Conservation (phyloP, 306 rosid genomes). For the Citrullus mucosospermus region DNA sequence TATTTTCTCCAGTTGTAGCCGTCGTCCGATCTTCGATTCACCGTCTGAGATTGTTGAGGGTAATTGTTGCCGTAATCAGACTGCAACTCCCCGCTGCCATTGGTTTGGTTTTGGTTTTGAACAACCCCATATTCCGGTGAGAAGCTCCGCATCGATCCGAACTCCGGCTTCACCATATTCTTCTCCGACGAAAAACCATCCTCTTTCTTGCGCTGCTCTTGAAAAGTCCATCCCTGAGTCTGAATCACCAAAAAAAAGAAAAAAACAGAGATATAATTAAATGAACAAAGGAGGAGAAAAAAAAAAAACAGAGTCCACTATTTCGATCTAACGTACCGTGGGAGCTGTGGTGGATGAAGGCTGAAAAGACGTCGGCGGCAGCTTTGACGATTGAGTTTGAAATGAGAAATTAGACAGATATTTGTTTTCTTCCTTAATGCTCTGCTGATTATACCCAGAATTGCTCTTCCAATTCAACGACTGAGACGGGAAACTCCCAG, state of each 20-base stretch:
- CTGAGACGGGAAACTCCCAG: slow-evolving; percentile 56
- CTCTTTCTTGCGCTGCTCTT: slow-evolving; percentile 34
- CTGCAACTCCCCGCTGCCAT: slow-evolving; percentile 21
- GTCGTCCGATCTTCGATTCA: slow-evolving; percentile 70
- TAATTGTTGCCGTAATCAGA: slow-evolving; percentile 25
- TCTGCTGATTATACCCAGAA: slow-evolving; percentile 28
- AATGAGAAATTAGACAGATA: slow-evolving; percentile 47
- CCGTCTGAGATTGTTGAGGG: slow-evolving; percentile 33
- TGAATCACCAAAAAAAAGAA: neutral
- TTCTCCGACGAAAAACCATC: slow-evolving; percentile 29
- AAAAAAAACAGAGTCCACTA: neutral
- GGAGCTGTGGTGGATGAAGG: slow-evolving; percentile 32
- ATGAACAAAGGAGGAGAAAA: no score
- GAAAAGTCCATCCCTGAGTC: slow-evolving; percentile 42
- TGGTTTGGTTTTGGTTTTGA: slow-evolving; percentile 20
- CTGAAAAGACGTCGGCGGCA: slow-evolving; percentile 33
- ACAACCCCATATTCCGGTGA: slow-evolving; percentile 30
- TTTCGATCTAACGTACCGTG: slow-evolving; percentile 19
- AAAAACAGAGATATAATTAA: neutral
- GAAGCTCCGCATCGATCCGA: slow-evolving; percentile 30
- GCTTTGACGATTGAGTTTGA: slow-evolving; percentile 33
- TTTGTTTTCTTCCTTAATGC: slow-evolving; percentile 44
- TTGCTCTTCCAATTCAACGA: slow-evolving; percentile 40
- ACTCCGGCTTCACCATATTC: slow-evolving; percentile 38
- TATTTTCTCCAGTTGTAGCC: slow-evolving; percentile 97